Evolutionary conservation across 2,329 filamentous ascomycete species (phyloP), one percentile per base, ranked within the genome.

Genomic region (Alternaria novae-zelandiae): DNA sequence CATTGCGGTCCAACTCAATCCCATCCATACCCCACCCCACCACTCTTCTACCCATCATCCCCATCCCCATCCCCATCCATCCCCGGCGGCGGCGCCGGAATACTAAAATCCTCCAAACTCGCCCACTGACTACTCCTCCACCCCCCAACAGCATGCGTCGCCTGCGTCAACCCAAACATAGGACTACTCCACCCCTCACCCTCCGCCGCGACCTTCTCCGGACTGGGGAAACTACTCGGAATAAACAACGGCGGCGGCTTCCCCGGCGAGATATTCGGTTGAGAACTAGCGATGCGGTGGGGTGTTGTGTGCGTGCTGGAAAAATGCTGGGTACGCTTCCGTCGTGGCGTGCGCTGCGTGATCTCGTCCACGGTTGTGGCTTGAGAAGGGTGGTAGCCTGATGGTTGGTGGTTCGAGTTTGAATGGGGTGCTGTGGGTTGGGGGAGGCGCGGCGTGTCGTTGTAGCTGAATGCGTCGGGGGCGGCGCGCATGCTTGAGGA

Each of bases 211-310:
- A 61, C 53, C 41, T 66, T 71, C 3, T 70, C 64, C 2, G 75
- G 76, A 47, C 74, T 79, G 0, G 75, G 76, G 45, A 77, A 77
- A 61, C 76, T 79, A 6, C 70, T 74, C 3, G 77, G 77, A 50
- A 79, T 79, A 23, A 78, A 67, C 6, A 79, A 58, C 5, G 75
- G 67, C 7, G 76, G 75, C 4, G 75, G 76, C 45, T 69, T 70
- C 6, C 61, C 62, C 9, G 76, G 73, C 3, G 73, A 74, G 12
- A 70, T 51, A 17, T 65, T 56, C 10, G 64, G 62, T 26, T 70
- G 70, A 5, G 71, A 73, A 46, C 62, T 70, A 2, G 66, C 66
- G 4, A 64, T 61, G 17, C 68, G 69, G 6, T 70, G 69, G 0
- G 76, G 75, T 4, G 75, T 76, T 2, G 68, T 71, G 11, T 66